Percentiles rank a stretch among this genome's conserved stretches.
These are phyloP conservation scores for Suhomyces tanzawaensis DNA, from an alignment of 805 yeast species.

Conservation along the genomic window DNA sequence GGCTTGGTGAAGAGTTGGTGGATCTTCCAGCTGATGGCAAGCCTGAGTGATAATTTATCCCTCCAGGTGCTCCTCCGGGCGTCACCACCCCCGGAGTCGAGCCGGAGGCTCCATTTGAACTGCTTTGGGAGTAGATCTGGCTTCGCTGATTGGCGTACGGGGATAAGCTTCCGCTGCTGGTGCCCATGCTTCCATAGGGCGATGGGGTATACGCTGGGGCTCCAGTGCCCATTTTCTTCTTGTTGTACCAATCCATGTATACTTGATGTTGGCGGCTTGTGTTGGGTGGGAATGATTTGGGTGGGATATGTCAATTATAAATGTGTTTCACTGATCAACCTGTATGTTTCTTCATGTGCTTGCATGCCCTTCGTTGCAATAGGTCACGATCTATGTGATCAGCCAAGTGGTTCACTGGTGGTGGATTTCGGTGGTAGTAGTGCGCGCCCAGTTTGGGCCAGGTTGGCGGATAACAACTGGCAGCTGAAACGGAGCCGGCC, in stretches of 20 bases:
- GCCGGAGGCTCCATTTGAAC: not conserved
- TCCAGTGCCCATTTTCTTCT: constrained; percentile 2
- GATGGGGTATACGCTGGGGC: constrained; percentile 5
- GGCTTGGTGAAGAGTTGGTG: not conserved
- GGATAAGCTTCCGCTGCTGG: constrained; percentile 2
- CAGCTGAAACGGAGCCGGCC: too few species aligned
- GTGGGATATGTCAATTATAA: too few species aligned
- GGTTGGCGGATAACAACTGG: too few species aligned
- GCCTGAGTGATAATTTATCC: not conserved
- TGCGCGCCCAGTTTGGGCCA: too few species aligned
- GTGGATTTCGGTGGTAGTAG: too few species aligned
- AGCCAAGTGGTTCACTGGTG: too few species aligned
- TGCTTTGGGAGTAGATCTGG: constrained; percentile 1
- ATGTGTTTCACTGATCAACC: too few species aligned
- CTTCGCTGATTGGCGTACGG: constrained; percentile 5
- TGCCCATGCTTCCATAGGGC: not conserved
- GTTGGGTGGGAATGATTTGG: not conserved
- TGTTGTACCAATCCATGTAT: constrained; percentile 8
- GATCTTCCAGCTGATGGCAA: not conserved
- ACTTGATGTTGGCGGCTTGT: not conserved
- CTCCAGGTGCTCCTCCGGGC: not conserved
- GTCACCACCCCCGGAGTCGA: not conserved
- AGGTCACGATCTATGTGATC: too few species aligned
- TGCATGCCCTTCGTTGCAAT: too few species aligned
- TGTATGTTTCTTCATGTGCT: too few species aligned